A percentile compares a stretch with the other conserved stretches of the same genome.
Evolutionary conservation across 352 stramenopile species (phyloP).

Genomic region (Globisporangium middletonii): DNA sequence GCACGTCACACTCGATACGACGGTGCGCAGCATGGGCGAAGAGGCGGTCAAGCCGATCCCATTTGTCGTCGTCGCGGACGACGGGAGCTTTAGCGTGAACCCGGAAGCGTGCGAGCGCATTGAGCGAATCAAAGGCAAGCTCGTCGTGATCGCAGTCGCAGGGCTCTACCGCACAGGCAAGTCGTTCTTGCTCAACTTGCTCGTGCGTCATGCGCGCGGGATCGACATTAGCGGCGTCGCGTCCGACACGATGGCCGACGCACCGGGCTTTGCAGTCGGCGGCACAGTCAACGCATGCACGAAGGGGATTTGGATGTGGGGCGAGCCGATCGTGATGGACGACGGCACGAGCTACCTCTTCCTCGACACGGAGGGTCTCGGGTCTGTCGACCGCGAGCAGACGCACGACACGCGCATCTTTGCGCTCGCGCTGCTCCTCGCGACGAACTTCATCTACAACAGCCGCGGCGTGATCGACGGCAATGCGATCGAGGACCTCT

Average conservation of each 20-base stretch:
- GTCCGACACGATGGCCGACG: constrained; percentile 10
- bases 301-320: constrained; percentile 92
- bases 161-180: constrained; percentile 89
- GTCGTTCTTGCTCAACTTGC: constrained; percentile 86
- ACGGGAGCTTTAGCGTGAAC: constrained; percentile 75
- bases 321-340: constrained; percentile 61
- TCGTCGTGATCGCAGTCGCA: constrained; percentile 84
- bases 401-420: constrained; percentile 90
- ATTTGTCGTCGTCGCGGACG: constrained; percentile 76
- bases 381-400: constrained; percentile 75
- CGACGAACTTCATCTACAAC: constrained; percentile 90
- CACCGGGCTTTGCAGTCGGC: constrained; percentile 70
- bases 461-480: constrained; percentile 86
- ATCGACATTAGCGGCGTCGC: constrained; percentile 19
- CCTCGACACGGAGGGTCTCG: constrained; percentile 87
- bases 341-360: constrained; percentile 75
- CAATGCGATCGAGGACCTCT: constrained; percentile 87
- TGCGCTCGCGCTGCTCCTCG: constrained; percentile 78
- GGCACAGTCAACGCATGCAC: constrained; percentile 86
- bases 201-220: constrained; percentile 54
- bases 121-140: constrained; percentile 62
- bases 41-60: constrained; percentile 52
- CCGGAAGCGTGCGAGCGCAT: constrained; percentile 63
- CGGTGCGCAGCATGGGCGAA: constrained; percentile 19
- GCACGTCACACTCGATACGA: no score